Evolutionary conservation across 1,284 basidiomycete species (phyloP).

Genomic region (Cystobasidium sp.): DNA sequence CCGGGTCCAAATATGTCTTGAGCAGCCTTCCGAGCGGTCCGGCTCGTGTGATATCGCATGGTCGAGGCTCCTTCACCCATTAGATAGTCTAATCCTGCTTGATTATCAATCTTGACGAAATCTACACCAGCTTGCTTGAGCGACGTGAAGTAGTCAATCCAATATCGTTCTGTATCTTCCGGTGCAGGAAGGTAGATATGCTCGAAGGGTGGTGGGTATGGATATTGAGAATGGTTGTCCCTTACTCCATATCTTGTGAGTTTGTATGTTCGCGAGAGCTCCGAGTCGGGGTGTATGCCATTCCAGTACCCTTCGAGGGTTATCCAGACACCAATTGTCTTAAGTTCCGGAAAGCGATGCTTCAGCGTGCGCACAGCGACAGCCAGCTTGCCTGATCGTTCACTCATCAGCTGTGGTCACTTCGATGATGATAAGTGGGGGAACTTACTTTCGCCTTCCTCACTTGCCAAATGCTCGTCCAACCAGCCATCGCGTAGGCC

Average conservation of each 20-base stretch:
- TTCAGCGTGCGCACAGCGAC: constrained; percentile 19
- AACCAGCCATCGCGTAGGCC: constrained; percentile 39
- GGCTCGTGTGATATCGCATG: constrained; percentile 32
- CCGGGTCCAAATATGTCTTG: constrained; percentile 49
- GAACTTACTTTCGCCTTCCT: constrained; percentile 2
- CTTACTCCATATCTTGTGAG: constrained; percentile 28
- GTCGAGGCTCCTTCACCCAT: constrained; percentile 20
- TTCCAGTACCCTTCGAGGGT: constrained; percentile 52
- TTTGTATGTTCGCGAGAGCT: constrained; percentile 41
- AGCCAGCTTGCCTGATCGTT: background rate
- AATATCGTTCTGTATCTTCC: constrained; percentile 49
- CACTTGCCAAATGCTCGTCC: constrained; percentile 11
- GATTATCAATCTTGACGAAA: constrained; percentile 57
- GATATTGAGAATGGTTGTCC: constrained; percentile 26
- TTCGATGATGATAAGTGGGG: too few species aligned
- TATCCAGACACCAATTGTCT: constrained; percentile 51
- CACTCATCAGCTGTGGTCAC: too few species aligned
- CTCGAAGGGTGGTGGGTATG: constrained; percentile 6
- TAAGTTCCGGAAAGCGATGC: constrained; percentile 41
- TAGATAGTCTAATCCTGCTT: constrained; percentile 50
- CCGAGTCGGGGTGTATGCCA: constrained; percentile 44
- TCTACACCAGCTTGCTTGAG: constrained; percentile 52
- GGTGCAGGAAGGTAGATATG: constrained; percentile 47
- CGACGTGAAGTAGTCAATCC: constrained; percentile 51
- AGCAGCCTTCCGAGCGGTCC: constrained; percentile 49